Evolutionary conservation across 2,329 filamentous ascomycete species (phyloP).

Genomic region (Fusarium sp.): DNA sequence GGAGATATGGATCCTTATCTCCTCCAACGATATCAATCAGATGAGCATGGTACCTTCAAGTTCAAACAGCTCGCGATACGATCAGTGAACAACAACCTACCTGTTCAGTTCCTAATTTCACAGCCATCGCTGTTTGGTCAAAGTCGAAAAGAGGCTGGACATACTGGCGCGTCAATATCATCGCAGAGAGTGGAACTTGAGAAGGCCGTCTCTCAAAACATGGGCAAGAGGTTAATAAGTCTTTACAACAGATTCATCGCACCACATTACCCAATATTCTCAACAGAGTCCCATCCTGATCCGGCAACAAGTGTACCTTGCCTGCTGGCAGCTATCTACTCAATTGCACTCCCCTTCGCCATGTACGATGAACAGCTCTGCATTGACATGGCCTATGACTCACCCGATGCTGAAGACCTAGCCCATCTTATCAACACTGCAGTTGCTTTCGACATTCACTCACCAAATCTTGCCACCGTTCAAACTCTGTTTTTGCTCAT

Average conservation of each 20-base stretch:
- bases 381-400: conserved; percentile 5
- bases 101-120: background rate
- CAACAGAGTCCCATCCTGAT: background rate
- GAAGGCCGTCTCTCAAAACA: background rate
- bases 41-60: background rate
- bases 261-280: background rate
- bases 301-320: background rate
- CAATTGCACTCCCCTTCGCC: background rate
- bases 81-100: background rate
- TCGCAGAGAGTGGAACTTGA: background rate
- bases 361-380: conserved; percentile 6
- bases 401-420: background rate
- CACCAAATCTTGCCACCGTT: background rate
- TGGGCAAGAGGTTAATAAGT: background rate
- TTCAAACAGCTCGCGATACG: background rate
- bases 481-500: background rate
- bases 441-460: background rate
- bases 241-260: background rate
- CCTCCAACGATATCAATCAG: background rate
- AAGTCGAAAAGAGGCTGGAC: background rate
- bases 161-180: background rate
- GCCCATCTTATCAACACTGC: background rate
- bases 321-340: background rate
- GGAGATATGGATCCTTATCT: conserved; percentile 7
- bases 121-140: background rate